Conservation (phyloP, 1,284 basidiomycete genomes). For the Pterulicium gracile region DNA sequence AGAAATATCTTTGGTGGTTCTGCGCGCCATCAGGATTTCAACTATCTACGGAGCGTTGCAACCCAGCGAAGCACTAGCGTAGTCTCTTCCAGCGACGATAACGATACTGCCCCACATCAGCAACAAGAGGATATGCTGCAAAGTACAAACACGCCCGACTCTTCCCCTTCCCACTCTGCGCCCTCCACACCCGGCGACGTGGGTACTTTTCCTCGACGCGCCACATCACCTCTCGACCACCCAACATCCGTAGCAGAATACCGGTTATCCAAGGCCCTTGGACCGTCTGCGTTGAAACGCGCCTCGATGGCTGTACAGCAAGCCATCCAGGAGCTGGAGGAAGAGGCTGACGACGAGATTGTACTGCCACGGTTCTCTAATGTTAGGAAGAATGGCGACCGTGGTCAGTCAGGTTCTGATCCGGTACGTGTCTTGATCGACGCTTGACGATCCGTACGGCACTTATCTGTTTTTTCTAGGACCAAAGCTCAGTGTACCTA, state of each 20-base stretch:
- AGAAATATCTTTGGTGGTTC: constrained; percentile 79
- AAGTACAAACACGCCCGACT: constrained; percentile 46
- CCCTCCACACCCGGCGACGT: constrained; percentile 42
- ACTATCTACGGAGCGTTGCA: constrained; percentile 47
- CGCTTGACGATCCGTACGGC: constrained; percentile 15
- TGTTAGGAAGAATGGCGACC: constrained; percentile 18
- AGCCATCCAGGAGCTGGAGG: constrained; percentile 63
- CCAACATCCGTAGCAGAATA: constrained; percentile 27
- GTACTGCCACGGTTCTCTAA: constrained; percentile 53
- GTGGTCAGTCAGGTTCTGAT: constrained; percentile 8
- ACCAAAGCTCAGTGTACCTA: not conserved
- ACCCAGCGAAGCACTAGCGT: constrained; percentile 18
- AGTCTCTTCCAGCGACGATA: not conserved
- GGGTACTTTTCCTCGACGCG: constrained; percentile 26
- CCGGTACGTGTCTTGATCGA: constrained; percentile 1
- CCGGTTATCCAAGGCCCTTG: constrained; percentile 37
- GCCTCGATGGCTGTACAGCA: constrained; percentile 64
- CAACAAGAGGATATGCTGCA: constrained; percentile 32
- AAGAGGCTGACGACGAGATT: constrained; percentile 56
- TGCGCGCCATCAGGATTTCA: constrained; percentile 62
- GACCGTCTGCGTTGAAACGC: constrained; percentile 42
- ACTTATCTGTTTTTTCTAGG: not conserved
- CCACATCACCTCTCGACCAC: constrained; percentile 24
- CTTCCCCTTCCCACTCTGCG: constrained; percentile 25
- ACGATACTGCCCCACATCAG: constrained; percentile 14